Evolutionary conservation across 371 early-diverging fungal genomes (phyloP).

Genomic region (Lichtheimia ornata): DNA sequence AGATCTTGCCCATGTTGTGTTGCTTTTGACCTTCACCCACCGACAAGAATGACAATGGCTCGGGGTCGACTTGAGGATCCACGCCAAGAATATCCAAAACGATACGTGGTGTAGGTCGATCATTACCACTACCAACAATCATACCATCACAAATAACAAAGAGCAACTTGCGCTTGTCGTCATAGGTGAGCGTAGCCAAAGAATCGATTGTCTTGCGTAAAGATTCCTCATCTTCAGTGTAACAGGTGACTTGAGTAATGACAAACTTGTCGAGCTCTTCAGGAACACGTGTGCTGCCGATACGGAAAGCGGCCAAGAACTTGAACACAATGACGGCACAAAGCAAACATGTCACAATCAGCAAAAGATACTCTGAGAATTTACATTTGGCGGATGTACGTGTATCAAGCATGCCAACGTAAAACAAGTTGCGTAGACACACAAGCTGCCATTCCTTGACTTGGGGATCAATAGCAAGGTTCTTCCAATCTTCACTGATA

Average conservation of each 20-base stretch:
- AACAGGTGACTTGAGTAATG: constrained; percentile 91
- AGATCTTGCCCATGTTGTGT: constrained; percentile 94
- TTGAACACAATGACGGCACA: constrained; percentile 87
- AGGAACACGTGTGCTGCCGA: constrained; percentile 74
- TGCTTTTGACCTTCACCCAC: constrained; percentile 84
- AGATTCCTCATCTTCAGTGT: constrained; percentile 97
- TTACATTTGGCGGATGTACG: constrained; percentile 82
- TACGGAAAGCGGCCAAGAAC: constrained; percentile 88
- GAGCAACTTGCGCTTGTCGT: constrained; percentile 94
- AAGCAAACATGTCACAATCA: constrained; percentile 76
- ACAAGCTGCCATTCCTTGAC: constrained; percentile 38
- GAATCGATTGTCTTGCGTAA: constrained; percentile 92
- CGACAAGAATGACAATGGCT: constrained; percentile 84
- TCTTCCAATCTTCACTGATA: constrained; percentile 60
- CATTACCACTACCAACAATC: constrained; percentile 93
- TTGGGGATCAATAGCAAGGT: constrained; percentile 29
- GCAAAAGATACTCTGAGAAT: constrained; percentile 83
- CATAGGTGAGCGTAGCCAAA: constrained; percentile 86
- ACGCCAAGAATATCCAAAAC: constrained; percentile 90
- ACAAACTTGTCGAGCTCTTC: constrained; percentile 92
- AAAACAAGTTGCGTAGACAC: constrained; percentile 85
- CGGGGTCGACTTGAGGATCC: constrained; percentile 73
- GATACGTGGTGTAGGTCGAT: constrained; percentile 92
- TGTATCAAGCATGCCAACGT: constrained; percentile 85
- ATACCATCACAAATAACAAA: constrained; percentile 88